Conservation (phyloP, 306 rosid species). For the Quercus cerris region DNA sequence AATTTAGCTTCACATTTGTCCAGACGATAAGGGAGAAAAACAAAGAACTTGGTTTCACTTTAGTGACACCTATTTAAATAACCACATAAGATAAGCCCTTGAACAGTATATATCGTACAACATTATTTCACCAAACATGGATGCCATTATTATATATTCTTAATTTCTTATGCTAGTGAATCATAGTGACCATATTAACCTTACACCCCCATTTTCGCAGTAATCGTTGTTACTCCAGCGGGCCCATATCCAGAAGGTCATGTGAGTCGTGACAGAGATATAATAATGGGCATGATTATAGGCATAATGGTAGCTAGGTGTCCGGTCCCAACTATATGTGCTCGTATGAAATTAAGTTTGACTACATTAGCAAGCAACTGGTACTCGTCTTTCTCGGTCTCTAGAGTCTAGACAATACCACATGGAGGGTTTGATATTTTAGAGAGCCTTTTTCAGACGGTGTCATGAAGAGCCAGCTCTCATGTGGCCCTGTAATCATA, state of each 20-base stretch:
- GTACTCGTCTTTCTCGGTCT: not conserved
- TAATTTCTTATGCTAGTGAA: not conserved
- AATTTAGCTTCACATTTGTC: not conserved
- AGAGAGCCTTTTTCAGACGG: no score
- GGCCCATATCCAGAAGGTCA: not conserved
- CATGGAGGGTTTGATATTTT: no score
- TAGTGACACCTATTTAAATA: no score
- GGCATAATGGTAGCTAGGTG: not conserved
- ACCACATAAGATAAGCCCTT: no score
- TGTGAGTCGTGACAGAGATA: not conserved
- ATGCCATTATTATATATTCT: no score
- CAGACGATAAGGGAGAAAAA: not conserved
- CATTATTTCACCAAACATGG: no score
- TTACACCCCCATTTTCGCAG: not conserved
- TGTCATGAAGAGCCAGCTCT: no score
- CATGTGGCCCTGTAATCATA: conserved; percentile 20
- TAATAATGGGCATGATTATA: not conserved
- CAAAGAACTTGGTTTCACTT: not conserved
- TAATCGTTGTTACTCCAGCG: not conserved
- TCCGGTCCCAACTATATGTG: not conserved
- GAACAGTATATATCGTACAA: no score
- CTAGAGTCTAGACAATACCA: no score
- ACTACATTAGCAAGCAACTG: not conserved
- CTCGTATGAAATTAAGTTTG: not conserved
- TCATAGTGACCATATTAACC: not conserved